Evolutionary conservation across 2,329 filamentous ascomycete species (phyloP), one percentile per base, ranked within the genome.

Genomic region (Falciphora oryzae): DNA sequence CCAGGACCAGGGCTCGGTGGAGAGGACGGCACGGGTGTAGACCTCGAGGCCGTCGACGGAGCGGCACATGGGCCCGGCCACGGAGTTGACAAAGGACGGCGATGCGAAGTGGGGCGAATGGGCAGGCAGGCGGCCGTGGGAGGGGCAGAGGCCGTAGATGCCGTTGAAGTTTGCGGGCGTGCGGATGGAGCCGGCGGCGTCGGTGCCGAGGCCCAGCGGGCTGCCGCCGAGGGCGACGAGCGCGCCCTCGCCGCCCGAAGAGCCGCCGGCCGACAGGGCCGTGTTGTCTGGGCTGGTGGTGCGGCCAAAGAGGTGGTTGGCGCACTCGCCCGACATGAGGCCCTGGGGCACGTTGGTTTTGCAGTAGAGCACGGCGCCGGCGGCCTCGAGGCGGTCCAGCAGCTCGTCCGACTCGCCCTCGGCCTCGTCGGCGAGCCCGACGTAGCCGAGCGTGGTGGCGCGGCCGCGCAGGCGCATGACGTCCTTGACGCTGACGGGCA

Each of bases 11-110:
- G 89, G 89, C 63, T 85, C 70, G 38, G 81, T 81, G 16, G 76
- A 77, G 1, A 92, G 75, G 2, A 91, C 71, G 0, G 82, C 76
- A 69, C 85, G 81, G 2, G 86, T 79, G 2, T 66, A 63, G 5
- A 91, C 73, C 56, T 80, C 80, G 16, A 90, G 70, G 0, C 81
- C 82, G 1, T 79, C 77, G 1, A 83, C 74, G 1, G 83, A 85
- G 0, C 82, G 83, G 0, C 83, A 83, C 18, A 92, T 72, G 0
- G 87, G 86, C 0, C 88, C 89, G 16, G 89, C 81, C 1, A 89
- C 85, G 0, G 84, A 89, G 63, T n/a, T n/a, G n/a, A n/a, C n/a
- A n/a, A n/a, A n/a, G n/a, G n/a, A n/a, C n/a, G n/a, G n/a, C n/a
- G n/a, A n/a, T n/a, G n/a, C n/a, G n/a, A n/a, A 22, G 59, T 62